Percentiles rank a stretch among this genome's conserved stretches.
These are phyloP conservation scores for Diaporthe aspalathi DNA, from an alignment of 2,329 filamentous ascomycete species.

Conservation along the genomic window DNA sequence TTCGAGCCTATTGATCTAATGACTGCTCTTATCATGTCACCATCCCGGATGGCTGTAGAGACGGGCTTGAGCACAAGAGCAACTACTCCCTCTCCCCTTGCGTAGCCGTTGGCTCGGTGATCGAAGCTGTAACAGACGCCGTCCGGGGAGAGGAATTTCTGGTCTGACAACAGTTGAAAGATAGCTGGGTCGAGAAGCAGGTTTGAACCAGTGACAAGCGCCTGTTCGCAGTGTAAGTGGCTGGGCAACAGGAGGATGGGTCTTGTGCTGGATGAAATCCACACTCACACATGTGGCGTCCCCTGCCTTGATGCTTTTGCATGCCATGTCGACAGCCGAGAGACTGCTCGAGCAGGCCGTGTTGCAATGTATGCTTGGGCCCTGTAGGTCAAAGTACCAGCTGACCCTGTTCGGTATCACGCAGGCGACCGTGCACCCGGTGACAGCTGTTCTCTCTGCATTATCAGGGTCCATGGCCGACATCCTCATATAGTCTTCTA, in stretches of 20 bases:
- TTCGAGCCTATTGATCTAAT: conserved; percentile 48
- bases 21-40: conserved; percentile 51
- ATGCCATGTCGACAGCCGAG: conserved; percentile 30
- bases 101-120: conserved; percentile 49
- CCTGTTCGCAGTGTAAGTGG: background rate
- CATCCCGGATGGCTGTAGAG: conserved; percentile 52
- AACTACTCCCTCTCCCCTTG: conserved; percentile 46
- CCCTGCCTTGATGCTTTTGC: conserved; percentile 9
- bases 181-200: conserved; percentile 41
- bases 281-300: conserved; percentile 3
- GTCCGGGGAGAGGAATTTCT: conserved; percentile 44
- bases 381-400: conserved; percentile 54
- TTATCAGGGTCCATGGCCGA: conserved; percentile 50
- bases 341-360: conserved; percentile 51
- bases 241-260: too few relatives aligned
- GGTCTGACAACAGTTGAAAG: conserved; percentile 35
- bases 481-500: conserved; percentile 51
- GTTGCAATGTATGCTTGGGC: conserved; percentile 51
- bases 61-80: conserved; percentile 56
- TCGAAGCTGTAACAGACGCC: conserved; percentile 50
- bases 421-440: conserved; percentile 41
- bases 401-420: conserved; percentile 53
- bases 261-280: too few relatives aligned
- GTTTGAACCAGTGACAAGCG: conserved; percentile 32
- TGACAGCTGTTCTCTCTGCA: conserved; percentile 47